Percentiles rank a stretch among this genome's conserved stretches.
These are phyloP conservation scores for Tylopilus balloui DNA, from an alignment of 768 basidiomycete species.

Conservation along the genomic window DNA sequence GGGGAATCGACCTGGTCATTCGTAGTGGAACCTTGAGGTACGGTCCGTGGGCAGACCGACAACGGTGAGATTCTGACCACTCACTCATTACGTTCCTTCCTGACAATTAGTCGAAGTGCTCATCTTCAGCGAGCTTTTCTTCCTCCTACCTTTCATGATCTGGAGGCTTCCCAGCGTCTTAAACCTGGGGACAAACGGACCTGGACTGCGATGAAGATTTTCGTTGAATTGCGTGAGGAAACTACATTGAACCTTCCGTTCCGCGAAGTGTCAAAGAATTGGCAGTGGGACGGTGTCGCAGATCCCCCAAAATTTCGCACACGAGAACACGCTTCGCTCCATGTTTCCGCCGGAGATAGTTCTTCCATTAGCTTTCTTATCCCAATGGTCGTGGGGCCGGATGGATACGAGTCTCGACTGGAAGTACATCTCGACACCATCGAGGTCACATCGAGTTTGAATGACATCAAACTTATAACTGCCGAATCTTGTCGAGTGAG, in stretches of 20 bases:
- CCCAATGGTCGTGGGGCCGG: slow-evolving; percentile 68
- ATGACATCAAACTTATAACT: slow-evolving; percentile 73
- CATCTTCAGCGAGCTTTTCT: slow-evolving; percentile 81
- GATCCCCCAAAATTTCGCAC: slow-evolving; percentile 48
- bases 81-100: neutral
- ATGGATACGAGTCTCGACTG: slow-evolving; percentile 75
- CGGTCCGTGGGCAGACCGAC: slow-evolving; percentile 96
- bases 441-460: slow-evolving; percentile 78
- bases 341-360: slow-evolving; percentile 68
- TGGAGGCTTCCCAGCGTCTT: slow-evolving; percentile 52
- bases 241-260: slow-evolving; percentile 85
- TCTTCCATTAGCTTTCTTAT: slow-evolving; percentile 84
- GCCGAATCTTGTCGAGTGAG: slow-evolving; percentile 76
- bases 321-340: slow-evolving; percentile 68
- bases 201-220: slow-evolving; percentile 78
- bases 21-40: slow-evolving; percentile 73
- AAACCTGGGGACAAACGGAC: slow-evolving; percentile 74
- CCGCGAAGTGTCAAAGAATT: slow-evolving; percentile 92
- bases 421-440: slow-evolving; percentile 81
- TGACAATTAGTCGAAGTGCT: slow-evolving; percentile 38
- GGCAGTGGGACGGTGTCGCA: slow-evolving; percentile 79
- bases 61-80: slow-evolving; percentile 49
- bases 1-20: slow-evolving; percentile 87
- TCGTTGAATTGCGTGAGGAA: slow-evolving; percentile 73
- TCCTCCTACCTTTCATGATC: slow-evolving; percentile 70